phyloP scores from a whole-genome alignment of 306 rosid genomes.

The Prinsepia uniflora region DNA sequence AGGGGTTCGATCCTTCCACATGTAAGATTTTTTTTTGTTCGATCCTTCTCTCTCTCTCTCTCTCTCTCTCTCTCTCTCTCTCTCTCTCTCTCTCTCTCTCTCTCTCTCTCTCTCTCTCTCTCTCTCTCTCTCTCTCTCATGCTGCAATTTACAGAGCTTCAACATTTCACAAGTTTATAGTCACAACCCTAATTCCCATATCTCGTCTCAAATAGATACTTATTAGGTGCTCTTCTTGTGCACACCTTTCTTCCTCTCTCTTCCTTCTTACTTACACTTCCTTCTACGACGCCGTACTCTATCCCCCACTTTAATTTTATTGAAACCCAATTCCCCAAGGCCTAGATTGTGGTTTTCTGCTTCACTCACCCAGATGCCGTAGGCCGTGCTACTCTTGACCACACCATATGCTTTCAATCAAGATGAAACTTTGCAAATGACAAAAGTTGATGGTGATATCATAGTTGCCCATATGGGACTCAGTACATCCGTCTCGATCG shows the following conservation, averaged over 20 bases:
- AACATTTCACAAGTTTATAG: neutral
- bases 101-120: too few species aligned
- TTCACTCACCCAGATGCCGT: constrained; percentile 37
- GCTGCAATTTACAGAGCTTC: neutral
- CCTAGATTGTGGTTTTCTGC: constrained; percentile 37
- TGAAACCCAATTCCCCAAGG: constrained; percentile 30
- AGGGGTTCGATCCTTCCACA: too few species aligned
- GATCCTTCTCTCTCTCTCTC: too few species aligned
- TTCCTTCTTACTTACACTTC: constrained; percentile 33
- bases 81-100: too few species aligned
- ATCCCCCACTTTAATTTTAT: constrained; percentile 26
- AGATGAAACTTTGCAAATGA: too few species aligned
- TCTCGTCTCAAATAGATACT: neutral
- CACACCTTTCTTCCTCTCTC: constrained; percentile 29
- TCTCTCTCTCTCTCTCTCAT: neutral
- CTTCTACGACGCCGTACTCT: constrained; percentile 25
- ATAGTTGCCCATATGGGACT: too few species aligned
- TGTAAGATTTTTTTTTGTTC: too few species aligned
- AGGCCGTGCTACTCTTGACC: too few species aligned
- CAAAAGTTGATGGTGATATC: too few species aligned
- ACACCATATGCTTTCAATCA: too few species aligned
- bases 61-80: too few species aligned
- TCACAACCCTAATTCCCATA: constrained; percentile 1
- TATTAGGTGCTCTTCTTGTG: constrained; percentile 40
- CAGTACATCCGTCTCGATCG: too few species aligned